A percentile compares a stretch with the other conserved stretches of the same genome.
phyloP scores from a whole-genome alignment of 129 eudicot species.

The Solidago caesia region DNA sequence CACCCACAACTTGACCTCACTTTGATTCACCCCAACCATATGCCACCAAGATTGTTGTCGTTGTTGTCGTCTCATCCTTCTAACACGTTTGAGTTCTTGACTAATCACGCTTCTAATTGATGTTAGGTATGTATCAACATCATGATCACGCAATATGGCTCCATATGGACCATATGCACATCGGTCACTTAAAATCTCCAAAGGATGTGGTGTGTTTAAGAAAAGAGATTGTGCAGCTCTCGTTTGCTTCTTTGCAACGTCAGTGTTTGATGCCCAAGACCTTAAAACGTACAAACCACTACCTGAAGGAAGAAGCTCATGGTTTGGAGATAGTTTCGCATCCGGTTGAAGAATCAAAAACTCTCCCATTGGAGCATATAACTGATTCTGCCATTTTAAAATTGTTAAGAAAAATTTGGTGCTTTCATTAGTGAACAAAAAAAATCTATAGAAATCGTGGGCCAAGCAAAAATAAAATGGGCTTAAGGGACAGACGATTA shows the following conservation, averaged over 20 bases:
- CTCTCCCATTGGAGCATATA: constrained; percentile 87
- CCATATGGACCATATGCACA: constrained; percentile 66
- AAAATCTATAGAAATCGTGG: too few relatives aligned
- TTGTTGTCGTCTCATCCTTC: constrained; percentile 45
- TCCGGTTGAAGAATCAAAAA: constrained; percentile 79
- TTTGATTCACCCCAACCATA: constrained; percentile 35
- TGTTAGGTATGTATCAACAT: constrained; percentile 60
- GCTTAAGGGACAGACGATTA: too few relatives aligned
- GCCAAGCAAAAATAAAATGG: too few relatives aligned
- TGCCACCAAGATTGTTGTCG: constrained; percentile 61
- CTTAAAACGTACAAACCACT: constrained; percentile 65
- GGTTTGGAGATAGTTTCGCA: constrained; percentile 66
- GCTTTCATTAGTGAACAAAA: too few relatives aligned
- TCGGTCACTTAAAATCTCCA: constrained; percentile 66
- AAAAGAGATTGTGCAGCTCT: constrained; percentile 56
- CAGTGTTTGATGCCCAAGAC: constrained; percentile 32
- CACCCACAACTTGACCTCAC: constrained; percentile 42
- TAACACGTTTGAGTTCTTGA: constrained; percentile 58
- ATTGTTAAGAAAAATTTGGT: too few relatives aligned
- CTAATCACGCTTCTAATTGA: constrained; percentile 63
- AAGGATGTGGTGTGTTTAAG: constrained; percentile 81
- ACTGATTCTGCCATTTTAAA: constrained; percentile 46
- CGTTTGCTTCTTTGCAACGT: constrained; percentile 51
- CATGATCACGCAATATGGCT: constrained; percentile 72
- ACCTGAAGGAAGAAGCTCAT: constrained; percentile 77